Percentiles rank a stretch among this genome's conserved stretches.
Conservation (phyloP, 106 monocot species). For the Iris macrosiphon region DNA sequence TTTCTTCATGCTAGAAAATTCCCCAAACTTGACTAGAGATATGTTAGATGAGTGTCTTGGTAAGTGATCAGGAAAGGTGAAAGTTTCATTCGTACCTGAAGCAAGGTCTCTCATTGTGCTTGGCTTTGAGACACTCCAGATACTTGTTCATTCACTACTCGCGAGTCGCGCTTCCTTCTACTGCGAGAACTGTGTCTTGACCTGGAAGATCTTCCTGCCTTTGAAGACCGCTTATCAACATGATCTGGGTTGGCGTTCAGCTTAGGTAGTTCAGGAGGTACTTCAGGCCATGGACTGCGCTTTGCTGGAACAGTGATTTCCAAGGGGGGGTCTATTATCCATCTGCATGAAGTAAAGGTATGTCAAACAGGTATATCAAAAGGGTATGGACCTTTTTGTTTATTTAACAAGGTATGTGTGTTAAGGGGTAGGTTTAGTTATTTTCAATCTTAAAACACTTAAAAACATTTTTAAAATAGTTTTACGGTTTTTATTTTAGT, state of each 20-base stretch:
- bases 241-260: conserved; percentile 7
- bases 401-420: too few species aligned
- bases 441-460: too few species aligned
- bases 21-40: too few species aligned
- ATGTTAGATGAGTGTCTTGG: too few species aligned
- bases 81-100: conserved; percentile 5
- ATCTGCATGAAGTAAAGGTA: conserved; percentile 38
- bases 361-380: neutral
- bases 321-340: conserved; percentile 69
- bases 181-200: conserved; percentile 39
- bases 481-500: too few species aligned
- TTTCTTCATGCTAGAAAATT: too few species aligned
- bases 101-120: conserved; percentile 9
- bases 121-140: conserved; percentile 16
- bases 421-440: too few species aligned
- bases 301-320: conserved; percentile 68
- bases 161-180: conserved; percentile 45
- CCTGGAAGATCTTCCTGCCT: conserved; percentile 39
- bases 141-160: conserved; percentile 3
- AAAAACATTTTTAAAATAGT: too few species aligned
- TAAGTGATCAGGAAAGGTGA: too few species aligned
- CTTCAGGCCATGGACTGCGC: conserved; percentile 68
- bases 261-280: conserved; percentile 31
- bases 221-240: conserved; percentile 14
- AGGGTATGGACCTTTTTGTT: too few species aligned